Conservation (phyloP, 805 yeast genomes). For the Saturnispora besseyi region DNA sequence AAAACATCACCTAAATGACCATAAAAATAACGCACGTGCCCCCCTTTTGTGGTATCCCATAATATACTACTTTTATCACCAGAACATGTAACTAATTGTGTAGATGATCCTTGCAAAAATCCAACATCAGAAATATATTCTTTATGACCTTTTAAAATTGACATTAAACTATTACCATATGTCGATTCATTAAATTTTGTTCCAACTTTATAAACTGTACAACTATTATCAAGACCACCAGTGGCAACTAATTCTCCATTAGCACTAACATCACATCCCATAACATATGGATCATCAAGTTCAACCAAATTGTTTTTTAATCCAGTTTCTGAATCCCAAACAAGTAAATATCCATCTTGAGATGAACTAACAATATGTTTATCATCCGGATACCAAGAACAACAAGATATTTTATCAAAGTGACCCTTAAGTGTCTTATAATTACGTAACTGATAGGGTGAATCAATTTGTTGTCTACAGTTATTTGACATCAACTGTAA, state of each 20-base stretch:
- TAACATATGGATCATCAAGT: conserved; percentile 71
- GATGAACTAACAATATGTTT: conserved; percentile 57
- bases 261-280: conserved; percentile 66
- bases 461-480: conserved; percentile 12
- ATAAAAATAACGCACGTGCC: conserved; percentile 41
- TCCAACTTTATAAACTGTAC: conserved; percentile 53
- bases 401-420: conserved; percentile 58
- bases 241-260: conserved; percentile 59
- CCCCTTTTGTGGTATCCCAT: conserved; percentile 71
- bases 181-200: conserved; percentile 5
- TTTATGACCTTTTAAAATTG: conserved; percentile 67
- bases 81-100: conserved; percentile 53
- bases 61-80: conserved; percentile 74
- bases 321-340: conserved; percentile 77
- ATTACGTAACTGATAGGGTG: conserved; percentile 12
- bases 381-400: conserved; percentile 66
- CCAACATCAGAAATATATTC: conserved; percentile 74
- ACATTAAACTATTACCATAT: conserved; percentile 26
- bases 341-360: conserved; percentile 76
- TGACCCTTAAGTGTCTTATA: conserved; percentile 49
- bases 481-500: conserved; percentile 20
- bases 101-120: conserved; percentile 45
- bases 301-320: conserved; percentile 61
- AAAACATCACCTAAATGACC: conserved; percentile 72
- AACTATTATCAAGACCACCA: conserved; percentile 75